A percentile compares a stretch with the other conserved stretches of the same genome.
Evolutionary conservation across 1,284 basidiomycete species (phyloP).

Genomic region (Moesziomyces antarcticus): DNA sequence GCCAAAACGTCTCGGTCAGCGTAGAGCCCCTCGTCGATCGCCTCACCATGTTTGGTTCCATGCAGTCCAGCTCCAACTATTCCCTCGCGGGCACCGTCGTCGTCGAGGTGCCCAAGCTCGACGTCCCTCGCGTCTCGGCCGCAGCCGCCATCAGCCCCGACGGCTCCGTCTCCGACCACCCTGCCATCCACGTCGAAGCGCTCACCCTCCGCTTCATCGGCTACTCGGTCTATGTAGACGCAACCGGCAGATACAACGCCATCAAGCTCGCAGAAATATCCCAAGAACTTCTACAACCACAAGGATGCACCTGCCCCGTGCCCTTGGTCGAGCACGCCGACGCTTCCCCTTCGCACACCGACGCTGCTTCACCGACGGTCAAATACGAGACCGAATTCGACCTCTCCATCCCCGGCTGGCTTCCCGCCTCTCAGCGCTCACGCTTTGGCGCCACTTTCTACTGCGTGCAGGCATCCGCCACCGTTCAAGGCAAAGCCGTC

Average conservation of each 20-base stretch:
- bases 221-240: slow-evolving; percentile 64
- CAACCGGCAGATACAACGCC: slow-evolving; percentile 60
- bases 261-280: slow-evolving; percentile 51
- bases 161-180: slow-evolving; percentile 14
- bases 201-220: slow-evolving; percentile 56
- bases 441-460: slow-evolving; percentile 65
- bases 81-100: slow-evolving; percentile 61
- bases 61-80: slow-evolving; percentile 65
- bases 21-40: slow-evolving; percentile 54
- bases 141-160: slow-evolving; percentile 21
- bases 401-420: slow-evolving; percentile 63
- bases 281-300: slow-evolving; percentile 53
- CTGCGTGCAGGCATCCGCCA: slow-evolving; percentile 54
- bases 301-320: slow-evolving; percentile 30
- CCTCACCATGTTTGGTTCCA: slow-evolving; percentile 66
- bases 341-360: not conserved
- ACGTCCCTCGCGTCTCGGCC: slow-evolving; percentile 25
- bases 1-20: slow-evolving; percentile 18
- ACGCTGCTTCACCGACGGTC: slow-evolving; percentile 3
- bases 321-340: slow-evolving; percentile 19
- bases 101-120: slow-evolving; percentile 41
- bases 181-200: slow-evolving; percentile 42
- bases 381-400: slow-evolving; percentile 65
- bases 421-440: slow-evolving; percentile 61
- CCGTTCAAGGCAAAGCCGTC: slow-evolving; percentile 34